These are phyloP conservation scores for Thermochaetoides dissita DNA, from an alignment of 2,329 filamentous ascomycete species.

Conservation along the genomic window DNA sequence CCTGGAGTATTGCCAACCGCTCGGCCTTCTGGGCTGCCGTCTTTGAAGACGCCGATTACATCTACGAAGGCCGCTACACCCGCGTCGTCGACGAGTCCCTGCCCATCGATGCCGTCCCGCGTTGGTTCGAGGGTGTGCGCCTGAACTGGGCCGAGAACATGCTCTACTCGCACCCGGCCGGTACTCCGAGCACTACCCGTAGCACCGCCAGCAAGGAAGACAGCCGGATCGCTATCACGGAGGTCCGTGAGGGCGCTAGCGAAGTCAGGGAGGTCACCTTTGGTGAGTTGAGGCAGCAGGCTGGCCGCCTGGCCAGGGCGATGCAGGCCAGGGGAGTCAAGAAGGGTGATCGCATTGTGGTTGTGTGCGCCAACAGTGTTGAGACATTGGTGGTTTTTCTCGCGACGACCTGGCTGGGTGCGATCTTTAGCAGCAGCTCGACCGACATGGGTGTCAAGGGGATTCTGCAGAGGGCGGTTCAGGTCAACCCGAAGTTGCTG, in stretches of 20 bases:
- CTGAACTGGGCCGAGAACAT: conserved; percentile 74
- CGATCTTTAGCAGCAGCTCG: conserved; percentile 59
- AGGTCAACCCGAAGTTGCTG: conserved; percentile 65
- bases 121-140: conserved; percentile 62
- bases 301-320: conserved; percentile 48
- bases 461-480: conserved; percentile 57
- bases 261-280: conserved; percentile 48
- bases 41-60: conserved; percentile 45
- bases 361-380: conserved; percentile 61
- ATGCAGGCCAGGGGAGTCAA: conserved; percentile 51
- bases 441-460: conserved; percentile 77
- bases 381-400: conserved; percentile 61
- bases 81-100: conserved; percentile 54
- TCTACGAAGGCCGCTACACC: conserved; percentile 47
- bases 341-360: conserved; percentile 60
- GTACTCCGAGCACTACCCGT: conserved; percentile 23
- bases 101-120: conserved; percentile 57
- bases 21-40: conserved; percentile 51
- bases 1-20: conserved; percentile 51
- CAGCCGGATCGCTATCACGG: conserved; percentile 53
- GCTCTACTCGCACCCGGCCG: conserved; percentile 41
- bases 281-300: conserved; percentile 46
- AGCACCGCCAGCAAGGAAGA: conserved; percentile 55
- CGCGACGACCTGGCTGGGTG: conserved; percentile 57
- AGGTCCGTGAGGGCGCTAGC: conserved; percentile 54